Conservation (phyloP, 2,329 filamentous ascomycete species). For the Juglanconis sp. region DNA sequence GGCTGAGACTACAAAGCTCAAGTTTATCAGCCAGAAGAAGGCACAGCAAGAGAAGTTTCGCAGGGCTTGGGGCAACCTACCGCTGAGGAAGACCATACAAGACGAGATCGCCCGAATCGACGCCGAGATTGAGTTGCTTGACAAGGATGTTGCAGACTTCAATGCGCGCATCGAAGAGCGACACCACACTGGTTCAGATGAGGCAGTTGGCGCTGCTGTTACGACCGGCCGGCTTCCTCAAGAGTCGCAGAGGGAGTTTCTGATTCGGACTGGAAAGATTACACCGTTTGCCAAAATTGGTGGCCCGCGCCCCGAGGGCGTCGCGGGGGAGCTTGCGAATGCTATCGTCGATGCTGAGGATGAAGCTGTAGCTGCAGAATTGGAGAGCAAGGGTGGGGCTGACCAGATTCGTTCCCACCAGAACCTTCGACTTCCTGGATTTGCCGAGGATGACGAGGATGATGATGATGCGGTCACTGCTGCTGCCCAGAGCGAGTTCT, state of each 20-base stretch:
- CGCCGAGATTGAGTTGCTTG: slow-evolving; percentile 60
- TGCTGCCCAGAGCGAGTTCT: slow-evolving; percentile 51
- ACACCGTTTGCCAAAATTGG: slow-evolving; percentile 87
- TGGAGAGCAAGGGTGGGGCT: slow-evolving; percentile 37
- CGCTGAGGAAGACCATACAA: slow-evolving; percentile 55
- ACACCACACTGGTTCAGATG: slow-evolving; percentile 51
- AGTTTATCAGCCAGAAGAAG: slow-evolving; percentile 63
- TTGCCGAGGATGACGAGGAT: slow-evolving; percentile 49
- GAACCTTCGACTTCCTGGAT: slow-evolving; percentile 69
- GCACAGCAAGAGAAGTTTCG: slow-evolving; percentile 47
- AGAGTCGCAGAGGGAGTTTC: slow-evolving; percentile 81
- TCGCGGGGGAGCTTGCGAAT: slow-evolving; percentile 69
- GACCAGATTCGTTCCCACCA: slow-evolving; percentile 64
- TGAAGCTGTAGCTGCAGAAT: slow-evolving; percentile 54
- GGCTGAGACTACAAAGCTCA: slow-evolving; percentile 50
- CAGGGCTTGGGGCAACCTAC: slow-evolving; percentile 40
- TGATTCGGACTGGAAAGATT: slow-evolving; percentile 95
- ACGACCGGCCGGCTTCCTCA: slow-evolving; percentile 65
- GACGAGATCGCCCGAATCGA: slow-evolving; percentile 66
- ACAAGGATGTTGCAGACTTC: slow-evolving; percentile 76
- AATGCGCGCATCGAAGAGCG: slow-evolving; percentile 75
- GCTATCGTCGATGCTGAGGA: slow-evolving; percentile 81
- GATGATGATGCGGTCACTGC: slow-evolving; percentile 29
- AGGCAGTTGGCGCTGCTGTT: slow-evolving; percentile 35
- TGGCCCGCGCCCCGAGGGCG: slow-evolving; percentile 56